Evolutionary conservation across 2,329 filamentous ascomycete species (phyloP).

Genomic region (Monosporascus sp.): DNA sequence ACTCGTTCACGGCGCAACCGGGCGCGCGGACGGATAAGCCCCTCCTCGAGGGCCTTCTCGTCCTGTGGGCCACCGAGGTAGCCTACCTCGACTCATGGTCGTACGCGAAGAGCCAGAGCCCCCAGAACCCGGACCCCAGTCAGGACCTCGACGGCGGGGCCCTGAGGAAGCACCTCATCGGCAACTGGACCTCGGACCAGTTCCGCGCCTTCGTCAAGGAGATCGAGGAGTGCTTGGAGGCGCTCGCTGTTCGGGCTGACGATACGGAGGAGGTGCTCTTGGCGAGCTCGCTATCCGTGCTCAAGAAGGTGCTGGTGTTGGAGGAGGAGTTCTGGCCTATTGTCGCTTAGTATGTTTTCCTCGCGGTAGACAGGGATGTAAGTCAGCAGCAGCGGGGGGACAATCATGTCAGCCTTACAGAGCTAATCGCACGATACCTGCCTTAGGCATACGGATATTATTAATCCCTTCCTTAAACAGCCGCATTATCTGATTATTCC

Average conservation of each 20-base stretch:
- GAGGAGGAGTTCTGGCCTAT: slow-evolving; percentile 56
- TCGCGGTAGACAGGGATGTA: no score
- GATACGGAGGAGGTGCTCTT: slow-evolving; percentile 29
- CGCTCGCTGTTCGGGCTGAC: slow-evolving; percentile 17
- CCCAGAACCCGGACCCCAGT: slow-evolving; percentile 11
- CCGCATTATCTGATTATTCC: no score
- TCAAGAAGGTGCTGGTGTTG: slow-evolving; percentile 46
- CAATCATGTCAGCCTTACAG: neutral
- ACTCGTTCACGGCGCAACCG: slow-evolving; percentile 18
- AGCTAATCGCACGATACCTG: no score
- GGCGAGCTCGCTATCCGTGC: slow-evolving; percentile 37
- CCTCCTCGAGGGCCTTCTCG: slow-evolving; percentile 59
- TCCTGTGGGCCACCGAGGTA: slow-evolving; percentile 74
- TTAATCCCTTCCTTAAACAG: no score
- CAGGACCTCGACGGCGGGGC: slow-evolving; percentile 60
- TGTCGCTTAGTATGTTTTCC: slow-evolving; percentile 7
- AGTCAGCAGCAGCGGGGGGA: neutral
- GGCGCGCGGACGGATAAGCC: slow-evolving; percentile 6
- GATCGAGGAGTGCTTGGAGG: slow-evolving; percentile 28
- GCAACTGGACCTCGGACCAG: slow-evolving; percentile 60
- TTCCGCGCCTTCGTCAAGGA: slow-evolving; percentile 47
- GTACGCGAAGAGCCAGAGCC: slow-evolving; percentile 35
- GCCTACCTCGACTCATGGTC: slow-evolving; percentile 57
- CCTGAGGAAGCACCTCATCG: slow-evolving; percentile 58
- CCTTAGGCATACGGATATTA: no score